A percentile compares a stretch with the other conserved stretches of the same genome.
Evolutionary conservation across 176 grass and related monocot species (phyloP).

Genomic region (Musa troglodytarum): DNA sequence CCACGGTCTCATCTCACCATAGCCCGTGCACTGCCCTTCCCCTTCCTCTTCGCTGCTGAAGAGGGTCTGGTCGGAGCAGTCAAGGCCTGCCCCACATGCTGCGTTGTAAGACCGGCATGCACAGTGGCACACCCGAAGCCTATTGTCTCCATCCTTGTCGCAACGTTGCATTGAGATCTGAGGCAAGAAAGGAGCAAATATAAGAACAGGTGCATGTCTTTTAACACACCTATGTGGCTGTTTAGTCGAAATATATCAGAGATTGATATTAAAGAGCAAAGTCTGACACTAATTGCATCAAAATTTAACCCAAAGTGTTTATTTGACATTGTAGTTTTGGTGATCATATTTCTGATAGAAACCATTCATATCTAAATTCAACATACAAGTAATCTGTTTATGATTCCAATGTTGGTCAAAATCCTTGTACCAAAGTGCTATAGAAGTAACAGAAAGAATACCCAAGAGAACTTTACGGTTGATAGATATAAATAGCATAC

Average conservation of each 20-base stretch:
- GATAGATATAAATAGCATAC: constrained; percentile 33
- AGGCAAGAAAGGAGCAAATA: background rate
- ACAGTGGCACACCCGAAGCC: constrained; percentile 90
- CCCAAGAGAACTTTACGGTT: background rate
- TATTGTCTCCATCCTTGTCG: constrained; percentile 88
- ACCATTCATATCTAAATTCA: no score
- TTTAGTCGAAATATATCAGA: background rate
- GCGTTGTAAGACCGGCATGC: constrained; percentile 80
- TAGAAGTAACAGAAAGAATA: background rate
- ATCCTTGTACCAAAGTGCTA: background rate
- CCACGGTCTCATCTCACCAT: constrained; percentile 76
- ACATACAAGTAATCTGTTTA: no score
- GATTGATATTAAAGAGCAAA: background rate
- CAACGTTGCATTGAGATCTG: constrained; percentile 97
- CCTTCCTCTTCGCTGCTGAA: constrained; percentile 89
- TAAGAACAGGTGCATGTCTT: background rate
- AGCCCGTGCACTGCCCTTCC: constrained; percentile 89
- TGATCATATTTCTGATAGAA: no score
- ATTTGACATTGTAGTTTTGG: no score
- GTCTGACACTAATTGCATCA: background rate
- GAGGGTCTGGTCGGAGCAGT: constrained; percentile 96
- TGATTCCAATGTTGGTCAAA: background rate
- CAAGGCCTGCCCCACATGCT: constrained; percentile 76
- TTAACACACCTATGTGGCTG: background rate
- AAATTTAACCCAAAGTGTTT: no score